A percentile compares a stretch with the other conserved stretches of the same genome.
Evolutionary conservation across 345 rosid genomes (phyloP).

Genomic region (Mangifera indica): DNA sequence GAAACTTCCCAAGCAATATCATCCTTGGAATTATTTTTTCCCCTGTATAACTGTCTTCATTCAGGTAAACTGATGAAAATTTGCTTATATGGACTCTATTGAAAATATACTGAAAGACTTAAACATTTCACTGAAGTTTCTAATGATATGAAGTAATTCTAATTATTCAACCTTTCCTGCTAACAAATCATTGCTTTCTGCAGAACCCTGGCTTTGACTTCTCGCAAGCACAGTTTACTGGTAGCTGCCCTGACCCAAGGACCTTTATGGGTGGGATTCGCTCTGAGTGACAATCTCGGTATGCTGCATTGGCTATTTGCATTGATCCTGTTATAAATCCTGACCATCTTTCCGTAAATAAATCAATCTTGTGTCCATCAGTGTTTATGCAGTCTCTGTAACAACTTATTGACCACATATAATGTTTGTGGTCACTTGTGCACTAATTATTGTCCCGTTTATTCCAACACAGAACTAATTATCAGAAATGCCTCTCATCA

Average conservation of each 20-base stretch:
- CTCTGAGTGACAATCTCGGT: conserved; percentile 41
- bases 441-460: not conserved
- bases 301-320: conserved; percentile 11
- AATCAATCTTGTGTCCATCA: not conserved
- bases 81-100: not conserved
- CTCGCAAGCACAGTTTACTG: conserved; percentile 89
- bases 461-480: not conserved
- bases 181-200: conserved; percentile 17
- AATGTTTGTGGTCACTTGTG: conserved; percentile 2
- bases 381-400: not conserved
- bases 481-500: not conserved
- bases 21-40: not conserved
- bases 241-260: conserved; percentile 87
- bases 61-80: conserved; percentile 4
- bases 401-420: conserved; percentile 1
- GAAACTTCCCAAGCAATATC: not conserved
- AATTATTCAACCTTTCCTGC: not conserved
- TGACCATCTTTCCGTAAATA: conserved; percentile 8
- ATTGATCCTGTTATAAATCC: conserved; percentile 7
- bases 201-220: conserved; percentile 99
- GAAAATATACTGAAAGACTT: not conserved
- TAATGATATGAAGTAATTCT: not conserved
- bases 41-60: not conserved
- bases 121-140: conserved; percentile 6
- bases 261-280: conserved; percentile 91